Conservation (phyloP, 164 flowering plant genomes). For the Houttuynia cordata region DNA sequence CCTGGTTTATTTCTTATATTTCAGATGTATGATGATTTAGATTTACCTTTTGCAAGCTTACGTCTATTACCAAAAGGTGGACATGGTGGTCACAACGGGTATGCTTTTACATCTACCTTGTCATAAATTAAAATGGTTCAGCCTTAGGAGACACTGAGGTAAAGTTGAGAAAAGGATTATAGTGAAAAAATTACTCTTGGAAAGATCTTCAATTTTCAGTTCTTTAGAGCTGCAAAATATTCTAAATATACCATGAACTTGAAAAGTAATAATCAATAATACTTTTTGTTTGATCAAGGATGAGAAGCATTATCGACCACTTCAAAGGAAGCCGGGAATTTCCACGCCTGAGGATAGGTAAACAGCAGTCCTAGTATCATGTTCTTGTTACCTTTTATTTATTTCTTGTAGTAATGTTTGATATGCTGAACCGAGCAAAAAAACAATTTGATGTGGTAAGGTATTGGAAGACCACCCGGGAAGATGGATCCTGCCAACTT, state of each 20-base stretch:
- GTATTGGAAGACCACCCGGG: constrained; percentile 95
- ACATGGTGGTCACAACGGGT: constrained; percentile 99
- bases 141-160: too few species aligned
- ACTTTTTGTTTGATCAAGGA: constrained; percentile 29
- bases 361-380: background rate
- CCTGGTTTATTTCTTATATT: constrained; percentile 1
- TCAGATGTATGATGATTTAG: constrained; percentile 85
- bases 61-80: constrained; percentile 89
- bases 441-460: constrained; percentile 27
- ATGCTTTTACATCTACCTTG: constrained; percentile 4
- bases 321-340: constrained; percentile 74
- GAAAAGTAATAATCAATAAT: background rate
- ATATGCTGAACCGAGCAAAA: constrained; percentile 1
- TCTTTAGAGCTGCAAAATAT: too few species aligned
- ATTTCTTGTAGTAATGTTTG: background rate
- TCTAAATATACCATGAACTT: background rate
- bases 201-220: too few species aligned
- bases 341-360: constrained; percentile 86
- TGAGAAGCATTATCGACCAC: constrained; percentile 75
- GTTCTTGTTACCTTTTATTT: background rate
- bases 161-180: too few species aligned
- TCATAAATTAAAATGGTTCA: too few species aligned
- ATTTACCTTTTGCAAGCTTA: constrained; percentile 82
- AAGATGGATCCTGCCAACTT: constrained; percentile 62
- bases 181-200: too few species aligned